Evolutionary conservation across 768 basidiomycete genomes (phyloP).

Genomic region (Suillus luteus): DNA sequence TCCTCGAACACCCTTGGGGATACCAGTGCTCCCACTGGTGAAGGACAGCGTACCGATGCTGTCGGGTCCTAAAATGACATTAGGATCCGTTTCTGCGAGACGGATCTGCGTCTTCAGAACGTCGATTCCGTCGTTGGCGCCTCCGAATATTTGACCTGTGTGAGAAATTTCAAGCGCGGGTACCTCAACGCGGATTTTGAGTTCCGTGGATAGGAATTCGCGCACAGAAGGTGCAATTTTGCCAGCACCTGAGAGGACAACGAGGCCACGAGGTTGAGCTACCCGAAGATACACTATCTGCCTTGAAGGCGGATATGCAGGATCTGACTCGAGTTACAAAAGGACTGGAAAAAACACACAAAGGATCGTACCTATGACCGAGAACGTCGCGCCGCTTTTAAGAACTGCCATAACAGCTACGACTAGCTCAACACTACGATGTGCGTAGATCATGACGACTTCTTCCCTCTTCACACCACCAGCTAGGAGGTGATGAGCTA

Average conservation of each 20-base stretch:
- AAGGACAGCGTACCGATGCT: constrained; percentile 93
- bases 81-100: constrained; percentile 72
- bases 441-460: constrained; percentile 97
- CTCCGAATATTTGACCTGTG: constrained; percentile 68
- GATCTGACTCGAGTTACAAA: constrained; percentile 56
- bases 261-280: constrained; percentile 86
- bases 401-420: constrained; percentile 96
- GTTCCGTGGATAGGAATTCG: constrained; percentile 74
- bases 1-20: constrained; percentile 97
- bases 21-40: constrained; percentile 96
- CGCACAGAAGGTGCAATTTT: constrained; percentile 77
- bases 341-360: constrained; percentile 4
- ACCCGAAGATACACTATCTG: constrained; percentile 94
- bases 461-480: constrained; percentile 90
- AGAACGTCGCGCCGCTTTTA: constrained; percentile 95
- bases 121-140: constrained; percentile 51
- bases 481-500: constrained; percentile 87
- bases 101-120: constrained; percentile 56
- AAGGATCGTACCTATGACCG: constrained; percentile 79
- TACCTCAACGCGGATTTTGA: constrained; percentile 87
- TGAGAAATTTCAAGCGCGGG: constrained; percentile 80
- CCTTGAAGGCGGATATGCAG: constrained; percentile 91
- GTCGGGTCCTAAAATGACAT: constrained; percentile 89
- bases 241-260: constrained; percentile 91
- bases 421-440: constrained; percentile 93